Base-by-base conservation (phyloP, 176 grass and related monocot genomes). In the Puya raimondii region DNA sequence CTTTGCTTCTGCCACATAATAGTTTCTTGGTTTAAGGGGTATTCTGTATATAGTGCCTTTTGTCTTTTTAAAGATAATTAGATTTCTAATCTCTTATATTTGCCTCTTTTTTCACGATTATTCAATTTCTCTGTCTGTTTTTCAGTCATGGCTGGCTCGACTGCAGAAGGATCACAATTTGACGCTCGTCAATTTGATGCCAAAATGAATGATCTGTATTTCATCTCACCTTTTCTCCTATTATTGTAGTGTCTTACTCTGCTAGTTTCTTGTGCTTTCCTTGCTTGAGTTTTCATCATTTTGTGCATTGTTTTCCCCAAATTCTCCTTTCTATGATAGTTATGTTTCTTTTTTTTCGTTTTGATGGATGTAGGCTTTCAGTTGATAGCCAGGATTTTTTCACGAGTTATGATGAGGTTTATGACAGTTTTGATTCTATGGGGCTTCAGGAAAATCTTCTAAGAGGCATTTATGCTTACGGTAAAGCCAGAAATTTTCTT, bases 381-480 rank as follows among this genome's bases (percentile, higher is more conserved):
- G 66, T 74, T 42, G 85, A 88, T 11, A 70, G 20, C 22, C 84
- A 83, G 16, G 82, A 91, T 0, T 91, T 92, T 47, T 92, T 88
- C 49, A 92, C 89, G 27, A 75, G 85, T 1, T 91, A 91, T 57
- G 89, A 91, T 78, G 89, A 91, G 58, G 89, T 88, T 29, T 51
- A 63, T 12, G 89, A 91, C 13, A 91, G 85, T 54, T 91, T 91
- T 54, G 89, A 91, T 68, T 76, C 63, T 74, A 91, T 91, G 89
- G 66, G 79, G 0, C 82, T 91, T 52, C 82, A 85, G 65, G 89
- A 91, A 78, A 91, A 91, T 65, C 89, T 91, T 77, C 69, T 91
- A 22, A 78, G 89, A 65, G 89, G 89, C 71, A 91, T 91, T 68
- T 91, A 91, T 25, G 89, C 89, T 29, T 91, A 91, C 72, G 89